Percentiles rank a stretch among this genome's conserved stretches.
phyloP scores from a whole-genome alignment of 2,329 filamentous ascomycete genomes.

The Akanthomyces dipterigenus region DNA sequence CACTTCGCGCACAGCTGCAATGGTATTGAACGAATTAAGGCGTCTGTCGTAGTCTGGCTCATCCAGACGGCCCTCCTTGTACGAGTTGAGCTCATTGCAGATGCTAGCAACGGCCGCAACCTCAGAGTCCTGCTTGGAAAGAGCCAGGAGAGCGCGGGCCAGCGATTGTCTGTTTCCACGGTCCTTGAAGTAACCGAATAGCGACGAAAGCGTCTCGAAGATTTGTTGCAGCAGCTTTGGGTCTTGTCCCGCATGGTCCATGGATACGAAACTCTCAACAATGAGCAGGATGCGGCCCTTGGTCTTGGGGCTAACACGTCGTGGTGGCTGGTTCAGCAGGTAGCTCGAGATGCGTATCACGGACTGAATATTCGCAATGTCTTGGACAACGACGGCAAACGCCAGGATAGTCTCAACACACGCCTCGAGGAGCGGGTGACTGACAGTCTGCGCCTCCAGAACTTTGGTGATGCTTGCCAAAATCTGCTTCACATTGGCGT shows the following conservation, averaged over 20 bases:
- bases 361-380: constrained; percentile 63
- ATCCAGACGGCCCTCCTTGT: constrained; percentile 63
- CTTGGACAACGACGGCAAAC: constrained; percentile 62
- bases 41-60: constrained; percentile 84
- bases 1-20: constrained; percentile 57
- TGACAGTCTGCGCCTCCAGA: constrained; percentile 52
- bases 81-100: constrained; percentile 76
- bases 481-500: constrained; percentile 51
- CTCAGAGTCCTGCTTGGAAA: constrained; percentile 57
- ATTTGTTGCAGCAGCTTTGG: constrained; percentile 53
- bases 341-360: constrained; percentile 75
- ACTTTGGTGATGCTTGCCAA: constrained; percentile 62
- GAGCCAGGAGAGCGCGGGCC: constrained; percentile 63
- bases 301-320: constrained; percentile 72
- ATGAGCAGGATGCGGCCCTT: constrained; percentile 78
- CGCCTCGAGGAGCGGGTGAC: constrained; percentile 70
- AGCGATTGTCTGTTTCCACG: constrained; percentile 67
- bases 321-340: constrained; percentile 76
- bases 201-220: constrained; percentile 66
- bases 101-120: constrained; percentile 59
- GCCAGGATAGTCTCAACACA: constrained; percentile 75
- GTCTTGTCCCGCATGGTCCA: constrained; percentile 40
- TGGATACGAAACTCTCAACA: constrained; percentile 70
- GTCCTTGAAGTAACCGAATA: constrained; percentile 90
- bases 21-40: constrained; percentile 64